phyloP scores from a whole-genome alignment of 2,329 filamentous ascomycete genomes.

The Sordariomycetes sp. region DNA sequence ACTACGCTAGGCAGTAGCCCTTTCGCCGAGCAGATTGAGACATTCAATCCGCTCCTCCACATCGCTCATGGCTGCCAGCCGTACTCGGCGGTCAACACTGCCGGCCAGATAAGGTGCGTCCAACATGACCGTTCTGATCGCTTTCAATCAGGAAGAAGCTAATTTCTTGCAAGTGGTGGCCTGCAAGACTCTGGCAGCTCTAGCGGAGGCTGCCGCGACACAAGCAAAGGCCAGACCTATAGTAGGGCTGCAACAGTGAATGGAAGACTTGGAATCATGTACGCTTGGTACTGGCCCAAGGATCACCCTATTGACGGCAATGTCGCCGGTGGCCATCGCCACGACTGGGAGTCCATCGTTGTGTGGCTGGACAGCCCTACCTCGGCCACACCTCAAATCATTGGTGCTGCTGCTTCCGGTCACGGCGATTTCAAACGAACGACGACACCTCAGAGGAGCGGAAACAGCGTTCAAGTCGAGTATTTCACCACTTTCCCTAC shows the following conservation, averaged over 20 bases:
- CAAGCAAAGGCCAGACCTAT: slow-evolving; percentile 26
- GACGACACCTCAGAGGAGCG: slow-evolving; percentile 10
- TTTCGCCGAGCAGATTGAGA: slow-evolving; percentile 12
- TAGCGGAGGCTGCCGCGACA: slow-evolving; percentile 19
- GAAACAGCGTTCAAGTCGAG: slow-evolving; percentile 16
- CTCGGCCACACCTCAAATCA: no score
- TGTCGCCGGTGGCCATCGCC: slow-evolving; percentile 21
- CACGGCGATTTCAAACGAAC: slow-evolving; percentile 14
- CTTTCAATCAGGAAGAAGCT: slow-evolving; percentile 39
- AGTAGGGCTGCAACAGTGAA: slow-evolving; percentile 18
- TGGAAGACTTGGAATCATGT: slow-evolving; percentile 26
- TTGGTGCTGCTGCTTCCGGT: slow-evolving; percentile 18
- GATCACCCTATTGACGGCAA: slow-evolving; percentile 24
- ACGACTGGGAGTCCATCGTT: slow-evolving; percentile 30
- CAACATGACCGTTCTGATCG: slow-evolving; percentile 26
- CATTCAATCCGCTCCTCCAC: slow-evolving; percentile 19
- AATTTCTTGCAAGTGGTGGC: slow-evolving; percentile 26
- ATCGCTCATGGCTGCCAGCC: slow-evolving; percentile 53
- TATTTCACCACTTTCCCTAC: slow-evolving; percentile 19
- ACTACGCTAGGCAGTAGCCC: no score
- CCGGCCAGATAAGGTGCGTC: slow-evolving; percentile 44
- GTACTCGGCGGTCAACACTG: slow-evolving; percentile 48
- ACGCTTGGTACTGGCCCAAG: slow-evolving; percentile 37
- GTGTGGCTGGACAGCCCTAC: slow-evolving; percentile 20
- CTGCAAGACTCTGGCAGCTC: slow-evolving; percentile 18